Evolutionary conservation across 129 eudicot genomes (phyloP).

Genomic region (Escallonia herrerae): DNA sequence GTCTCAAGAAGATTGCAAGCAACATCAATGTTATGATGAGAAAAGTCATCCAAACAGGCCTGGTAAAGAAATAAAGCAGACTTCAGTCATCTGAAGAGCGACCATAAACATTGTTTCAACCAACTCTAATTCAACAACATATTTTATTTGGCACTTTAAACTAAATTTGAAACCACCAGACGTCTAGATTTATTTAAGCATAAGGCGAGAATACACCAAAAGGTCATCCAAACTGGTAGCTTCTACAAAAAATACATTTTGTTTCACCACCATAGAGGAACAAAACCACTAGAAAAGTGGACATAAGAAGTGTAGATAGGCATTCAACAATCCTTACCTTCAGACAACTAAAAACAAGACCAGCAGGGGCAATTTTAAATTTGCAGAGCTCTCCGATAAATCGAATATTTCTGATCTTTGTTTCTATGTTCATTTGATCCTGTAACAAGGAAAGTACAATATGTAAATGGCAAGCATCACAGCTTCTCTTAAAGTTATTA

Average conservation of each 20-base stretch:
- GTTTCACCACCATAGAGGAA: too few relatives aligned
- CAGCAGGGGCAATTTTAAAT: constrained; percentile 83
- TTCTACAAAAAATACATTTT: too few relatives aligned
- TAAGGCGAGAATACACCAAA: too few relatives aligned
- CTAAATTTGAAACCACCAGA: too few relatives aligned
- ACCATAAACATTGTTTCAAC: constrained; percentile 1
- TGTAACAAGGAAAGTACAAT: constrained; percentile 17
- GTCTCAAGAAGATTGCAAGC: constrained; percentile 99
- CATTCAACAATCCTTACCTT: constrained; percentile 42
- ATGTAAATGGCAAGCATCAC: constrained; percentile 7
- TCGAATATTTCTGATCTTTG: constrained; percentile 88
- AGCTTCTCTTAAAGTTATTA: not conserved
- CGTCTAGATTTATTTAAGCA: too few relatives aligned
- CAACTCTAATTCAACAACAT: too few relatives aligned
- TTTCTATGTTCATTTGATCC: constrained; percentile 98
- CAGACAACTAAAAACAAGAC: constrained; percentile 81
- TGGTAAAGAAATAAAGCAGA: constrained; percentile 18
- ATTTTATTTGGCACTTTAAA: too few relatives aligned
- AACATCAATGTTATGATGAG: constrained; percentile 93
- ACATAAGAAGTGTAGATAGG: too few relatives aligned
- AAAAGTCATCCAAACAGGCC: constrained; percentile 97
- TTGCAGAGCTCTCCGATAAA: constrained; percentile 98
- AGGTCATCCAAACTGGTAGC: too few relatives aligned
- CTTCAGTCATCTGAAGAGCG: not conserved
- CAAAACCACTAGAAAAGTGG: not conserved